Base-by-base conservation (phyloP, 371 early-diverging fungal genomes). In the Apophysomyces elegans region DNA sequence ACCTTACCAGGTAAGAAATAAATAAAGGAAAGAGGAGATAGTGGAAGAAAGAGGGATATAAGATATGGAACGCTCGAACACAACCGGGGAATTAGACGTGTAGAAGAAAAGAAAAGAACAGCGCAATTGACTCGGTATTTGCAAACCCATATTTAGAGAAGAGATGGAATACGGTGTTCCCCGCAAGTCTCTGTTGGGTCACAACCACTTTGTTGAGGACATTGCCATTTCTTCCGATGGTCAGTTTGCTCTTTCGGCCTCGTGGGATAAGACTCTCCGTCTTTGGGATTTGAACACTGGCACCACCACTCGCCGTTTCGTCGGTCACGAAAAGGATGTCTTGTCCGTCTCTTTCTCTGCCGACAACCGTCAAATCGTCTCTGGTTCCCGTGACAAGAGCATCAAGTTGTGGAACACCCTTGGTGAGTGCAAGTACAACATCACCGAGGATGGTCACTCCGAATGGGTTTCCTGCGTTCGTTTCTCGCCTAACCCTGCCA, bases 401-500 rank as follows among this genome's bases (percentile, higher is more conserved):
- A 96, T 98, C 91, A 98, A 97, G 91, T 84, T 98, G 78, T 98
- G 97, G 98, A 96, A 97, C 92, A 97, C 96, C 61, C 86, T 96
- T 43, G 98, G 97, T 68, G 98, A 98, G 86, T 96, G 96, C 93
- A 98, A 96, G 90, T 91, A 86, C 91, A 91, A 89, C 86, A 89
- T 98, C 76, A 78, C 75, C 65, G 90, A 94, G 74, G 93, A 95
- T 71, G 91, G 91, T 72, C 98, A 97, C 93, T 78, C 90, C 76
- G 95, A 96, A 80, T 97, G 97, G 98, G 93, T 96, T 72, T 95
- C 96, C 60, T 93, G 94, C 88, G 97, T 98, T 73, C 89, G 95
- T 74, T 96, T 97, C 95, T 96, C 96, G 65, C 96, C 97, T 79
- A 96, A 96, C 92, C 91, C 95, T 65, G 86, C 84, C 72, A 95